Percentiles rank a stretch among this genome's conserved stretches.
Evolutionary conservation across 1,284 basidiomycete genomes (phyloP).

Genomic region (Trichosporon inkin): DNA sequence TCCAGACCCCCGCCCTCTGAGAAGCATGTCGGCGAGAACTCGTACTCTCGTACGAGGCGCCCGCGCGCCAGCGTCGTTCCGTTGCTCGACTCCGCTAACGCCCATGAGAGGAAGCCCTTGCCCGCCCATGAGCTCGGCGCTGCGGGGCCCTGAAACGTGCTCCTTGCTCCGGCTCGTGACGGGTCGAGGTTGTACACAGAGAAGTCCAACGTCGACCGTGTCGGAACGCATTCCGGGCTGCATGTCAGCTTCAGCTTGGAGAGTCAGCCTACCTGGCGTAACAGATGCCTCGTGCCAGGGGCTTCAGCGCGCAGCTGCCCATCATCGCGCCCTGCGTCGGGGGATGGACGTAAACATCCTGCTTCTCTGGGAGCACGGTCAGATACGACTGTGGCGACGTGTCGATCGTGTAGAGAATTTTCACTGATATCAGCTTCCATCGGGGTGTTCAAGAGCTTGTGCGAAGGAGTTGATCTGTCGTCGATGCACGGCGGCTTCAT

Average conservation of each 20-base stretch:
- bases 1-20: conserved; percentile 39
- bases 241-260: neutral
- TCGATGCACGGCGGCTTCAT: neutral
- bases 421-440: conserved; percentile 31
- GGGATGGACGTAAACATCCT: conserved; percentile 43
- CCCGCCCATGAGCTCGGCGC: conserved; percentile 35
- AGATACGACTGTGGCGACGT: conserved; percentile 40
- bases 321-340: conserved; percentile 13
- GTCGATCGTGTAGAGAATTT: conserved; percentile 45
- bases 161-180: neutral
- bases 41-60: conserved; percentile 36
- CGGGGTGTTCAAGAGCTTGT: neutral
- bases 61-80: conserved; percentile 40
- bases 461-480: neutral
- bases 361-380: conserved; percentile 35
- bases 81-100: conserved; percentile 28
- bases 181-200: conserved; percentile 48
- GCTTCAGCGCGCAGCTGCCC: conserved; percentile 40
- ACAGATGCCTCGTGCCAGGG: conserved; percentile 40
- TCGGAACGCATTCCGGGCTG: conserved; percentile 46
- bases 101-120: conserved; percentile 45
- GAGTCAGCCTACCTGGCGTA: conserved; percentile 37
- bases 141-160: neutral
- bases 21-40: conserved; percentile 36
- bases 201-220: conserved; percentile 35